Conservation (phyloP, 2,329 filamentous ascomycete species). For the Parascedosporium putredinis region DNA sequence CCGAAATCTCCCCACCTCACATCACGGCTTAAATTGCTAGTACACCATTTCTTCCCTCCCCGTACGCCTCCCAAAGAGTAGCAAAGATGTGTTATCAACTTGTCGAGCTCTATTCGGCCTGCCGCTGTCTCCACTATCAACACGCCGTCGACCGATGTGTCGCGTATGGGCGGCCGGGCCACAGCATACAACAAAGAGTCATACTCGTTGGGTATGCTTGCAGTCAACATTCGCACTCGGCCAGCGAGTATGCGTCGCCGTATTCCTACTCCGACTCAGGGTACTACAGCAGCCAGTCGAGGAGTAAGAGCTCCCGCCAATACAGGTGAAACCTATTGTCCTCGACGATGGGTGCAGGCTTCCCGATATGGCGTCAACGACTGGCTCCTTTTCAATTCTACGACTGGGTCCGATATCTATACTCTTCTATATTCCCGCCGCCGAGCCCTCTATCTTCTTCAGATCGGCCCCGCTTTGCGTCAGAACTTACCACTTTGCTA, state of each 20-base stretch:
- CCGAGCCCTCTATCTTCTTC: not conserved
- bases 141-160: slow-evolving; percentile 78
- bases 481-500: slow-evolving; percentile 3
- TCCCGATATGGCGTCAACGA: not conserved
- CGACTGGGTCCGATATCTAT: slow-evolving; percentile 7
- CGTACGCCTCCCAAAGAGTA: slow-evolving; percentile 12
- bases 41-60: not conserved
- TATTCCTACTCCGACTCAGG: slow-evolving; percentile 43
- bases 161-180: slow-evolving; percentile 62
- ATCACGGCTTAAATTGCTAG: not conserved
- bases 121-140: slow-evolving; percentile 78
- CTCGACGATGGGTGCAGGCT: slow-evolving; percentile 30
- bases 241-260: slow-evolving; percentile 27
- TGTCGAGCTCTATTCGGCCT: slow-evolving; percentile 76
- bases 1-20: not conserved
- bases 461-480: not conserved
- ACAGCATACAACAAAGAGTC: slow-evolving; percentile 60
- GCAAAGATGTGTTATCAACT: slow-evolving; percentile 84
- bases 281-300: slow-evolving; percentile 40
- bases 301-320: slow-evolving; percentile 22
- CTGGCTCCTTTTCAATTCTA: slow-evolving; percentile 4
- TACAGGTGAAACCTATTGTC: slow-evolving; percentile 44
- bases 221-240: slow-evolving; percentile 18
- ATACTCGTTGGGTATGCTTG: slow-evolving; percentile 80
- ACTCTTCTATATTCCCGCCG: slow-evolving; percentile 2